Evolutionary conservation across 2,329 filamentous ascomycete species (phyloP), one percentile per base, ranked within the genome.

Genomic region (Hymenoscyphus fructigenus): DNA sequence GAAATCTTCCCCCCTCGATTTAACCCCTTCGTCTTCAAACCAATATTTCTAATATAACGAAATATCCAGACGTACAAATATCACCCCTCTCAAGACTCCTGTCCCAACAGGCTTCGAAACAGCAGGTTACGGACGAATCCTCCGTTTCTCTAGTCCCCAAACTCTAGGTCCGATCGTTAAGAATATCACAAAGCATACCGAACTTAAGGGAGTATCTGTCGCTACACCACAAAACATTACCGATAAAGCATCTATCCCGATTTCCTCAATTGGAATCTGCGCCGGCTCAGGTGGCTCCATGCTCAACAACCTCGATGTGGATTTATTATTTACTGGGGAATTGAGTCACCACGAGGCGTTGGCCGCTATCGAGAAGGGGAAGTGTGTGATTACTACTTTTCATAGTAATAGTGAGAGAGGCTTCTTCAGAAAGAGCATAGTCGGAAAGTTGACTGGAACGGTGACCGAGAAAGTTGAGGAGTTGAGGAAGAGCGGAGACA

Each of bases 381-480:
- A 89, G 68, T 90, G 88, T 62, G 91, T 98, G 0, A 85, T 98
- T 60, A 90, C 89, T 50, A 83, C 96, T 58, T 96, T 97, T 73
- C 95, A 99, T 77, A 94, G 91, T 71, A 98, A 98, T 77, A 95
- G 91, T 0, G 95, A 99, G 81, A 82, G 95, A 41, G 89, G 87
- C 0, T 99, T 94, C 75, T 78, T 99, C 72, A 84, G 84, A 65
- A 83, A 88, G 65, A 86, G 91, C 57, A 84, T 99, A 79, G 84
- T 84, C 71, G 81, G 82, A 47, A 75, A 76, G 34, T 79, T 83
- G 65, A 79, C 80, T 65, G 68, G 74, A 41, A 71, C 68, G 5
- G 73, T 75, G 47, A 70, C 76, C 29, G 53, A 59, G 23, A 56
- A 57, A 20, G 53, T 59, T 26, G 23, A 15, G 41, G 56, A 20